A percentile compares a stretch with the other conserved stretches of the same genome.
Evolutionary conservation across 2,329 filamentous ascomycete genomes (phyloP).

Genomic region (Aspergillus neoniger): DNA sequence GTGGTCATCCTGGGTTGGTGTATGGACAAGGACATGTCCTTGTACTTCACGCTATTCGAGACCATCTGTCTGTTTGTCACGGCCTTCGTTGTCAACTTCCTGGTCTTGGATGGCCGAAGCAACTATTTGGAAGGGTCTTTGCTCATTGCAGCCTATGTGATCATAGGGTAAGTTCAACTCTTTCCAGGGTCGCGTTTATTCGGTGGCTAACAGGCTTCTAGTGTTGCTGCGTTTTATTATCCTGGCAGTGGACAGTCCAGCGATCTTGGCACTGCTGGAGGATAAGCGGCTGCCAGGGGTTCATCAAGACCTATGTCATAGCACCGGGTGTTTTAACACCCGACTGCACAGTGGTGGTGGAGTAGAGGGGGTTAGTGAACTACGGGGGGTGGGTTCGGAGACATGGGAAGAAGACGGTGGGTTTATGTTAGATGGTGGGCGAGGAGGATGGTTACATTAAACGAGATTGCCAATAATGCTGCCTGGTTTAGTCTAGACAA

Average conservation of each 20-base stretch:
- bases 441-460: neutral
- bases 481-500: neutral
- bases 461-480: slow-evolving; percentile 5
- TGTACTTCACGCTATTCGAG: slow-evolving; percentile 64
- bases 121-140: slow-evolving; percentile 80
- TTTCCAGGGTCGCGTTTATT: neutral
- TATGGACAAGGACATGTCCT: slow-evolving; percentile 69
- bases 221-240: slow-evolving; percentile 50
- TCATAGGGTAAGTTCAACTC: slow-evolving; percentile 61
- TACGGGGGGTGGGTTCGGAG: too few relatives aligned
- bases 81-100: slow-evolving; percentile 80
- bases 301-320: neutral
- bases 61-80: slow-evolving; percentile 77
- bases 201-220: slow-evolving; percentile 12
- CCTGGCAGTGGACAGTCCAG: slow-evolving; percentile 33
- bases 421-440: too few relatives aligned
- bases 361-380: neutral
- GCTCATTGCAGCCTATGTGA: slow-evolving; percentile 74
- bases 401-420: too few relatives aligned
- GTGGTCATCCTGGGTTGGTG: slow-evolving; percentile 79
- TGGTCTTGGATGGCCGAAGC: slow-evolving; percentile 79
- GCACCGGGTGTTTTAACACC: neutral
- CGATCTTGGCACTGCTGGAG: slow-evolving; percentile 24
- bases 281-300: neutral
- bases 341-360: neutral